These are phyloP conservation scores for Penicillium sp. DNA, from an alignment of 2,329 filamentous ascomycete species.

Conservation along the genomic window DNA sequence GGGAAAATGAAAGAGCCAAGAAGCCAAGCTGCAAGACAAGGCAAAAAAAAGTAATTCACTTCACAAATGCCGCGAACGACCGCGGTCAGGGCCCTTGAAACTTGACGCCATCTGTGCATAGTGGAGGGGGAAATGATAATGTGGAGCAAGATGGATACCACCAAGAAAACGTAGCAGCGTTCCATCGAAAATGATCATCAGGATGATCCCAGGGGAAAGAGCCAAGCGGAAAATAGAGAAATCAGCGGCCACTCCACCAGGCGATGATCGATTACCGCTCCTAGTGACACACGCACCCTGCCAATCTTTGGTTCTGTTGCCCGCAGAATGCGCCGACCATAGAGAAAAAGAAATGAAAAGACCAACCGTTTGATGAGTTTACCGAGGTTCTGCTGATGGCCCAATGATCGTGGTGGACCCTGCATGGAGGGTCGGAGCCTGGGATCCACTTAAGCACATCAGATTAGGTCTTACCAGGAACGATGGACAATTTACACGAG, in stretches of 20 bases:
- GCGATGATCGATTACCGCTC: conserved; percentile 3
- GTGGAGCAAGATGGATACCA: conserved; percentile 2
- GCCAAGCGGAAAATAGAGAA: conserved; percentile 1
- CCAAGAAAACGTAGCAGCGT: not conserved
- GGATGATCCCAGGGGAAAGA: conserved; percentile 1
- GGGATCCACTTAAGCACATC: not conserved
- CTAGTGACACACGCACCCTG: not conserved
- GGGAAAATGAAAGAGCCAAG: not conserved
- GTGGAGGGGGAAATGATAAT: not conserved
- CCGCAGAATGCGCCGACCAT: not conserved
- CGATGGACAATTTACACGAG: too few relatives aligned
- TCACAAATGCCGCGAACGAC: not conserved
- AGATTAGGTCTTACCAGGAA: too few relatives aligned
- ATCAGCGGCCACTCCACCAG: not conserved
- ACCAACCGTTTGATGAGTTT: conserved; percentile 2
- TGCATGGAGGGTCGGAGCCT: not conserved
- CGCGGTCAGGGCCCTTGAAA: not conserved
- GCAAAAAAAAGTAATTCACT: not conserved
- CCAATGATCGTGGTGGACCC: conserved; percentile 3
- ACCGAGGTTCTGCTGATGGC: not conserved
- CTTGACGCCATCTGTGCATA: not conserved
- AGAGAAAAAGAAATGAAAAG: not conserved
- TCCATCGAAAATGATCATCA: not conserved
- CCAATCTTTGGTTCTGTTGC: not conserved
- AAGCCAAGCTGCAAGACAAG: not conserved